A percentile compares a stretch with the other conserved stretches of the same genome.
Conservation (phyloP, 164 flowering plant species). For the Santalum album region DNA sequence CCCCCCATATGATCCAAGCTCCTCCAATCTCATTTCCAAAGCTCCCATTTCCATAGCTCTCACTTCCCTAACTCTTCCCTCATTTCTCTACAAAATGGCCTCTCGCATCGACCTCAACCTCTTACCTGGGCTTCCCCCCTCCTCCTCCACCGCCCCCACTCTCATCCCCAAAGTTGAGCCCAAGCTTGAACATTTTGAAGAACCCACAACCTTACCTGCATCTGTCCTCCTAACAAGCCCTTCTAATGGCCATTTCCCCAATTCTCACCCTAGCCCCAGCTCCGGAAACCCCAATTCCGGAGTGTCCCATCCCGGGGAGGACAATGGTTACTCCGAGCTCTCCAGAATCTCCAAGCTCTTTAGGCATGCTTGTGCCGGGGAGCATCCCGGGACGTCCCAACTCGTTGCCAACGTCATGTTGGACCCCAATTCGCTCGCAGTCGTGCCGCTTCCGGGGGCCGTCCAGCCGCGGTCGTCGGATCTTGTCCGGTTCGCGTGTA, state of each 20-base stretch:
- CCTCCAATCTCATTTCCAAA: no score
- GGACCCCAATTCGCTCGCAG: conserved; percentile 30
- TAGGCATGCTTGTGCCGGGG: no score
- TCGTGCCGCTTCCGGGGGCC: conserved; percentile 34
- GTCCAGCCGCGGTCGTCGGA: conserved; percentile 36
- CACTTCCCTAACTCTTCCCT: no score
- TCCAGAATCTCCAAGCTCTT: conserved; percentile 50
- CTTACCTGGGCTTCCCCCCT: conserved; percentile 11
- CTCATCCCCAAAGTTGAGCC: conserved; percentile 47
- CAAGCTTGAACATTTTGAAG: conserved; percentile 33
- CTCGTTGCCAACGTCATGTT: no score
- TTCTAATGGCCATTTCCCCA: conserved; percentile 6
- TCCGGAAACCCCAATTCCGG: conserved; percentile 8
- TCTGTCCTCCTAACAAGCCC: conserved; percentile 3
- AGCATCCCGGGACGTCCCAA: no score
- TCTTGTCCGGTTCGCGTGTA: conserved; percentile 53
- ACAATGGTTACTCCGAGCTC: conserved; percentile 45
- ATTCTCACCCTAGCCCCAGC: no score
- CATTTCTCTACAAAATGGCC: conserved; percentile 29
- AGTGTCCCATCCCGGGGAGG: conserved; percentile 5
- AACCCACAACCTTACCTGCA: neutral
- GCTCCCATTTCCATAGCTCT: no score
- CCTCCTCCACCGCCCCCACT: neutral
- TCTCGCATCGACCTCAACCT: conserved; percentile 33
- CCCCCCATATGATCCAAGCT: no score